Evolutionary conservation across 148 eudicot genomes (phyloP), one percentile per base, ranked within the genome.

Genomic region (Nepenthes gracilis): DNA sequence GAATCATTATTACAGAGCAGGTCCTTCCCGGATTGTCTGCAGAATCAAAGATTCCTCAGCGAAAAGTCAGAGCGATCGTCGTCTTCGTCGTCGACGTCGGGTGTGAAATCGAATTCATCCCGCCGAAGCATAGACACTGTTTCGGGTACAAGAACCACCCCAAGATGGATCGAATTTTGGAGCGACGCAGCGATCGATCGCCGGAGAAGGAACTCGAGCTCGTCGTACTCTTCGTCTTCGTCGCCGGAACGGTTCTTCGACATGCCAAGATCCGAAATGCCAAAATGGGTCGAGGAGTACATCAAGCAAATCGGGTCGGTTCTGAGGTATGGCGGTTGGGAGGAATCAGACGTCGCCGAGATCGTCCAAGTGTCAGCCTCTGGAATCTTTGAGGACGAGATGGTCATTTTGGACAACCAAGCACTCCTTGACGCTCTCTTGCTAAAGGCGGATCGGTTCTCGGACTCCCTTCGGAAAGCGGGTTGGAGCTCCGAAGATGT

Each of bases 401-500:
- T 84, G 89, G 80, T 88, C 6, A 57, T 86, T 33, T 36, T 82
- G 36, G 98, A 93, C 13, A 88, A 84, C 61, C 95, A 93, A 65
- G 79, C 87, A 3, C 85, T 93, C 2, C 48, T 88, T 2, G 96
- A 93, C 52, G 96, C 94, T 35, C 52, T 92, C 45, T 66, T 92
- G 0, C 13, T 92, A 53, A 88, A 92, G 73, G 84, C 88, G 64
- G 90, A 84, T 66, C 85, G 85, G 57, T 84, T 81, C 40, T 88
- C 98, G 51, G 98, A 88, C 57, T 72, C 73, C 12, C 66, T 93
- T 1, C 64, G 84, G 47, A 80, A 84, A 71, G 83, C 91, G 43
- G 98, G 96, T 57, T 93, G 98, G 96, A 93, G 95, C 83, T 77
- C 88, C 65, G 95, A 88, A 38, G 98, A 93, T 64, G 98, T 93